Conservation (phyloP, 1,139 yeast species). For the Geotrichum histeridarum region DNA sequence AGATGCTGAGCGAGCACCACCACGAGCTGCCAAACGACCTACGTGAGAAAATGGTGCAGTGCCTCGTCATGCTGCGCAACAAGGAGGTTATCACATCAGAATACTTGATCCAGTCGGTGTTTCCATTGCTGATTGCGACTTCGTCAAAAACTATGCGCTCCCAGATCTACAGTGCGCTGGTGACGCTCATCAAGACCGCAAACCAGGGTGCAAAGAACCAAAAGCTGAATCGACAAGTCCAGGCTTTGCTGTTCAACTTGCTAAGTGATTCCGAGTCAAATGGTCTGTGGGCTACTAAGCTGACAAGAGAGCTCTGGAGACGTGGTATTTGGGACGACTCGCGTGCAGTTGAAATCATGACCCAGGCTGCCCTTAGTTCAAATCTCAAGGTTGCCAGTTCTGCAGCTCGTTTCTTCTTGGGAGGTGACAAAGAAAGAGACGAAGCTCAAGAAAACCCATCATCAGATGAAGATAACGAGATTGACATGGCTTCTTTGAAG, state of each 20-base stretch:
- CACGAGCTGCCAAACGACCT: constrained; percentile 76
- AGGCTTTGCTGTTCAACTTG: constrained; percentile 81
- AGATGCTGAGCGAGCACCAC: constrained; percentile 66
- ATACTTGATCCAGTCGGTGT: constrained; percentile 72
- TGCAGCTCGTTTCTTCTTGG: constrained; percentile 85
- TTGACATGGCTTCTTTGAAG: constrained; percentile 49
- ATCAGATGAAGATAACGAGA: constrained; percentile 59
- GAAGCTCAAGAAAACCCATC: constrained; percentile 69
- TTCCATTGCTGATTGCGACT: constrained; percentile 67
- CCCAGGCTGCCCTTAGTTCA: constrained; percentile 85
- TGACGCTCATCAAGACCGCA: constrained; percentile 71
- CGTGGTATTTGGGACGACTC: constrained; percentile 98
- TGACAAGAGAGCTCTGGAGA: constrained; percentile 94
- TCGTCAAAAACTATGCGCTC: constrained; percentile 80
- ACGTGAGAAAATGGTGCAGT: constrained; percentile 86
- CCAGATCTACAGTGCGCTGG: constrained; percentile 73
- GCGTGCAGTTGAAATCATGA: constrained; percentile 92
- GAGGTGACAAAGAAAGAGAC: constrained; percentile 93
- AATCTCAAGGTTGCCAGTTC: constrained; percentile 85
- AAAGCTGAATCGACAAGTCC: constrained; percentile 81
- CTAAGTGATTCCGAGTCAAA: constrained; percentile 58
- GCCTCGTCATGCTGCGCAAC: constrained; percentile 83
- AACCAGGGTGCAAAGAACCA: constrained; percentile 84
- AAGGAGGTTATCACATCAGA: constrained; percentile 80
- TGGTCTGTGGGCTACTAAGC: constrained; percentile 94